A percentile compares a stretch with the other conserved stretches of the same genome.
Conservation (phyloP, 2,329 filamentous ascomycete species). For the Pseudocercospora eumusae region DNA sequence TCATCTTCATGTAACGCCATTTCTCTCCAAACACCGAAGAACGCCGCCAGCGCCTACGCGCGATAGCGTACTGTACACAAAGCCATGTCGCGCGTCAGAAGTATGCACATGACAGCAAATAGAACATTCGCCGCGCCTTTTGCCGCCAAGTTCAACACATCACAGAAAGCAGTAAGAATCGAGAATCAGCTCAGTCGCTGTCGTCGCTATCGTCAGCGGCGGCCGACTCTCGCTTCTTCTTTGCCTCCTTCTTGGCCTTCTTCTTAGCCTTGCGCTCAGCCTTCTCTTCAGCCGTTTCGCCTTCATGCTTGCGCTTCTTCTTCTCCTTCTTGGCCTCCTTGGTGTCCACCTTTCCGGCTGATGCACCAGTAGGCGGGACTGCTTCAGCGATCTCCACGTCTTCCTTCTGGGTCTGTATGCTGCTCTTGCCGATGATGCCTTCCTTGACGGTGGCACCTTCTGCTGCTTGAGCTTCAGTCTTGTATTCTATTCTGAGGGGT, state of each 20-base stretch:
- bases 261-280: conserved; percentile 63
- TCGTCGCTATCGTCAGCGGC: conserved; percentile 35
- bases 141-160: not conserved
- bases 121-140: conserved; percentile 5
- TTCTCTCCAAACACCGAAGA: conserved; percentile 13
- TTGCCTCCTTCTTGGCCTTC: conserved; percentile 80
- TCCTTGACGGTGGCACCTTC: conserved; percentile 21
- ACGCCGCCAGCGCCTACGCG: conserved; percentile 20
- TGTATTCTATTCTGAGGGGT: conserved; percentile 18
- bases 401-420: conserved; percentile 39
- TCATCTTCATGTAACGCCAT: not conserved
- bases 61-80: conserved; percentile 22
- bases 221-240: conserved; percentile 53
- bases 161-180: not conserved
- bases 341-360: conserved; percentile 34
- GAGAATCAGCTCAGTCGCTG: conserved; percentile 25
- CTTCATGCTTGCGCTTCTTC: conserved; percentile 53
- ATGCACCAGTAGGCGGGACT: conserved; percentile 34
- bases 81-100: conserved; percentile 10
- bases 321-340: conserved; percentile 36
- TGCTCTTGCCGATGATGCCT: conserved; percentile 38
- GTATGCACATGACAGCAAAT: conserved; percentile 13
- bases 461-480: conserved; percentile 28
- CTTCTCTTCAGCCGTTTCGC: conserved; percentile 50
- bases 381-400: conserved; percentile 43